phyloP scores from a whole-genome alignment of 192 early-diverging fungal species.

The Backusella macrospora region DNA sequence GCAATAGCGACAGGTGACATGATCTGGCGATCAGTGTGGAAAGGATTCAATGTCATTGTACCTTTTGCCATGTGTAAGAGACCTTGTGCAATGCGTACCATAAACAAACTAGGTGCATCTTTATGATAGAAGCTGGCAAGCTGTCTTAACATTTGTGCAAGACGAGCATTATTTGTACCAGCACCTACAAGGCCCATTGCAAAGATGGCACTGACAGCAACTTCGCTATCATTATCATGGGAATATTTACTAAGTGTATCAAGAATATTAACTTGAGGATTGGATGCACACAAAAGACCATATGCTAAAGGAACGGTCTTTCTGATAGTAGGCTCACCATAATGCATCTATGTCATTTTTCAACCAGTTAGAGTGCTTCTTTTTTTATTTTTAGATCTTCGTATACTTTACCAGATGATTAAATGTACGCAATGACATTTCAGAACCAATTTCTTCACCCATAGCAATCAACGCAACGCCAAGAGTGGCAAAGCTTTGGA shows the following conservation, averaged over 20 bases:
- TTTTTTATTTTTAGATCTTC: neutral
- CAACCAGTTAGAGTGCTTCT: neutral
- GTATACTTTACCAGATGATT: slow-evolving; percentile 78
- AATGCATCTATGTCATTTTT: slow-evolving; percentile 82
- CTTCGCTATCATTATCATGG: slow-evolving; percentile 96
- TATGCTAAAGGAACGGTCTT: slow-evolving; percentile 94
- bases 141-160: slow-evolving; percentile 97
- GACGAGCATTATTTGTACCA: slow-evolving; percentile 98
- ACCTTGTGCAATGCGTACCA: slow-evolving; percentile 86
- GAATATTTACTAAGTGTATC: slow-evolving; percentile 98
- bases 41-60: slow-evolving; percentile 95
- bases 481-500: slow-evolving; percentile 94
- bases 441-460: slow-evolving; percentile 95
- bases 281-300: slow-evolving; percentile 93
- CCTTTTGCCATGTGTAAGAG: slow-evolving; percentile 98
- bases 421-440: slow-evolving; percentile 94
- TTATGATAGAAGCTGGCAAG: slow-evolving; percentile 97
- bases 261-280: slow-evolving; percentile 89
- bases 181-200: slow-evolving; percentile 99
- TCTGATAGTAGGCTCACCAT: slow-evolving; percentile 95
- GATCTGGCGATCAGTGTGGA: slow-evolving; percentile 88
- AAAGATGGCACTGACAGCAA: slow-evolving; percentile 95
- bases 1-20: slow-evolving; percentile 89
- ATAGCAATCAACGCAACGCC: slow-evolving; percentile 95
- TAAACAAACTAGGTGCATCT: slow-evolving; percentile 84